Conservation (phyloP, 202 grass and related monocot genomes). For the Setaria viridis region DNA sequence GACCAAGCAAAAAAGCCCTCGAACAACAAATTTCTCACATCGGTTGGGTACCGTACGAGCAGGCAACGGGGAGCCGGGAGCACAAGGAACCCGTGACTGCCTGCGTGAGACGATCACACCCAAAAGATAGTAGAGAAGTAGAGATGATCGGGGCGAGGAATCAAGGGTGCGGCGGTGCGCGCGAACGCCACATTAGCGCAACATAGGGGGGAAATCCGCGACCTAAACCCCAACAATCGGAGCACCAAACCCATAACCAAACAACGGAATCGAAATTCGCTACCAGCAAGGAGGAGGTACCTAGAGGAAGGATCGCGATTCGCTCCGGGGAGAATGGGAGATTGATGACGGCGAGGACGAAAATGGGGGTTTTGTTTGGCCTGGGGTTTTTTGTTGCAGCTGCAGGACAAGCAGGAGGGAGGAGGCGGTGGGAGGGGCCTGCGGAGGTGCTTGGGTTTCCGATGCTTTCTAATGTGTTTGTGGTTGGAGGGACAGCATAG, state of each 20-base stretch:
- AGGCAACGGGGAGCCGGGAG: neutral
- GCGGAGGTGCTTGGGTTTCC: neutral
- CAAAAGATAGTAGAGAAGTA: neutral
- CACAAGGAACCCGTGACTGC: neutral
- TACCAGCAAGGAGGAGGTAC: neutral
- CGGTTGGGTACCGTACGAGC: neutral
- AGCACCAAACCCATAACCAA: neutral
- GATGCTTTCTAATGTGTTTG: neutral
- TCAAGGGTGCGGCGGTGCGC: neutral
- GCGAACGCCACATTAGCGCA: neutral
- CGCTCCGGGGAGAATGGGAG: neutral
- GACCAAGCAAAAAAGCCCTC: neutral
- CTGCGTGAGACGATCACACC: neutral
- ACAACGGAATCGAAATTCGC: neutral
- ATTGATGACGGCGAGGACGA: neutral
- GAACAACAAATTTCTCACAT: neutral
- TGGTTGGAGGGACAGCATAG: too few species aligned
- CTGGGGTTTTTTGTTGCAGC: neutral
- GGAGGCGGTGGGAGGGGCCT: neutral
- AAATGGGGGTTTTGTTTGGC: neutral
- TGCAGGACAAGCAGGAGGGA: neutral
- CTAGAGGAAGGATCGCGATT: neutral
- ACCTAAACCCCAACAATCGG: neutral
- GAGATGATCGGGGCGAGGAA: neutral
- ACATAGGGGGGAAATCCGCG: neutral